Percentiles rank a stretch among this genome's conserved stretches.
phyloP scores from a whole-genome alignment of 2,329 filamentous ascomycete species.

The Sclerotinia borealis region DNA sequence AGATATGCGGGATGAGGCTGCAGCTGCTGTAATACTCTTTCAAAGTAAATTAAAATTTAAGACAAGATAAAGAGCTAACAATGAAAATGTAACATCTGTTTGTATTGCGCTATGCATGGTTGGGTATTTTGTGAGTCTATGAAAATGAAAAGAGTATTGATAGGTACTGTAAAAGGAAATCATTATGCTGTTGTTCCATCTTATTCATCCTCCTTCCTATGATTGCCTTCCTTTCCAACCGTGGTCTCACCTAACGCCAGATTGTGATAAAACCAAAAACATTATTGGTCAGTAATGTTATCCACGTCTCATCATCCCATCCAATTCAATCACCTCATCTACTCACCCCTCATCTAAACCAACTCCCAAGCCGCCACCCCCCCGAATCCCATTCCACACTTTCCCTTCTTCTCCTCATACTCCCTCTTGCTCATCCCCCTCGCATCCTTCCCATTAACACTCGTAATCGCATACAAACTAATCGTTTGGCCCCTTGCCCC shows the following conservation, averaged over 20 bases:
- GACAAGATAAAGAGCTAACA: too few relatives aligned
- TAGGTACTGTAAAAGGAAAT: too few relatives aligned
- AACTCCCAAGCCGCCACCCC: conserved; percentile 31
- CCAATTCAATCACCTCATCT: background rate
- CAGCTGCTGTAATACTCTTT: too few relatives aligned
- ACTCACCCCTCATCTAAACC: conserved; percentile 13
- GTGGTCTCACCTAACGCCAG: too few relatives aligned
- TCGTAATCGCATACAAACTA: conserved; percentile 55
- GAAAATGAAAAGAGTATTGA: background rate
- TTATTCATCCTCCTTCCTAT: too few relatives aligned
- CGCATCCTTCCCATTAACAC: conserved; percentile 34
- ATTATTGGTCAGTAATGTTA: background rate
- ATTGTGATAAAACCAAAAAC: too few relatives aligned
- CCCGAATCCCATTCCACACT: conserved; percentile 26
- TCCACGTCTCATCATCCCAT: background rate
- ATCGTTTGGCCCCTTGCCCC: conserved; percentile 65
- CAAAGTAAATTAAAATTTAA: too few relatives aligned
- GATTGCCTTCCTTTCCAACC: background rate
- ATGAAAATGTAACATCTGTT: background rate
- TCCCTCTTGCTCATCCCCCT: conserved; percentile 28
- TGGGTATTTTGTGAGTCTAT: background rate
- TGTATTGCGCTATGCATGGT: background rate
- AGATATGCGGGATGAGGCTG: background rate
- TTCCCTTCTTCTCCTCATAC: conserved; percentile 30
- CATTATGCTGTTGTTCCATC: too few relatives aligned